Conservation (phyloP, 371 early-diverging fungal genomes). For the Choanephora cucurbitarum region DNA sequence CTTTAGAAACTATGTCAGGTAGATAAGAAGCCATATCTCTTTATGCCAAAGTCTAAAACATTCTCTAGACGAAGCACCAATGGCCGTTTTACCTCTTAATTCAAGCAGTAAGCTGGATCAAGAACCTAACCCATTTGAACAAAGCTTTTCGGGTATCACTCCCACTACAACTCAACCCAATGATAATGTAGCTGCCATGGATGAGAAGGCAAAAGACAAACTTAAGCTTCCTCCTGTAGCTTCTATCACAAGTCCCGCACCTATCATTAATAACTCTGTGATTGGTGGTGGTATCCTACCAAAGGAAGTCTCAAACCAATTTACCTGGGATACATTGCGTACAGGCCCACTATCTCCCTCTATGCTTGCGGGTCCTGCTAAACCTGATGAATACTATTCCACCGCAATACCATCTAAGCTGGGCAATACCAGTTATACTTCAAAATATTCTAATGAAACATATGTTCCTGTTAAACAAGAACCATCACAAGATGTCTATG, state of each 20-base stretch:
- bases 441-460: conserved; percentile 5
- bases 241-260: conserved; percentile 43
- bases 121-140: conserved; percentile 89
- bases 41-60: no score
- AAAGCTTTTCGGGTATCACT: conserved; percentile 65
- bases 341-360: conserved; percentile 77
- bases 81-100: conserved; percentile 43
- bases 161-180: not conserved
- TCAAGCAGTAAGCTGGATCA: conserved; percentile 68
- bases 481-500: conserved; percentile 4
- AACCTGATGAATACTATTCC: conserved; percentile 37
- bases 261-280: conserved; percentile 27
- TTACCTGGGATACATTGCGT: conserved; percentile 69
- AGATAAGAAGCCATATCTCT: no score
- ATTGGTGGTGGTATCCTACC: conserved; percentile 43
- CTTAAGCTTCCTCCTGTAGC: conserved; percentile 48
- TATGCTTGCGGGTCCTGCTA: conserved; percentile 72
- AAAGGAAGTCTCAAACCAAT: conserved; percentile 50
- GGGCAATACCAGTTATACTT: not conserved
- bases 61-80: conserved; percentile 27
- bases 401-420: not conserved
- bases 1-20: no score
- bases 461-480: conserved; percentile 14
- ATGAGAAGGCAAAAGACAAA: conserved; percentile 18
- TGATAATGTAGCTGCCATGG: conserved; percentile 13